Evolutionary conservation across 2,329 filamentous ascomycete species (phyloP).

Genomic region (Fusarium sp.): DNA sequence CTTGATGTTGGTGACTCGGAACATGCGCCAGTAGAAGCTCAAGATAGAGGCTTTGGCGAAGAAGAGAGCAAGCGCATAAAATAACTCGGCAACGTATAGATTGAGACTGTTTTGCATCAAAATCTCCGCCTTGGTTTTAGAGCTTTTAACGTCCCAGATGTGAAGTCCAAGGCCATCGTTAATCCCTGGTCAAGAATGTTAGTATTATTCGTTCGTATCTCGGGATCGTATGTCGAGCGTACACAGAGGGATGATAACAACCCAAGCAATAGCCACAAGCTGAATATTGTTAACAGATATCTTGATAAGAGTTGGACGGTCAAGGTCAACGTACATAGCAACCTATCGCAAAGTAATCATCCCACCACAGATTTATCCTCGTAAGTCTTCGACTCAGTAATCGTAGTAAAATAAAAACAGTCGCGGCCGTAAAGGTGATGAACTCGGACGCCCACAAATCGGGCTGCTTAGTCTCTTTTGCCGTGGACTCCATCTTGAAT

Average conservation of each 20-base stretch:
- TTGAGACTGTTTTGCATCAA: conserved; percentile 25
- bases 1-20: conserved; percentile 46
- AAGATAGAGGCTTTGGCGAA: conserved; percentile 50
- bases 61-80: conserved; percentile 50
- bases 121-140: conserved; percentile 9
- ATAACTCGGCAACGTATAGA: conserved; percentile 44
- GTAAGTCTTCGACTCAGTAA: conserved; percentile 36
- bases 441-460: conserved; percentile 36
- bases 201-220: neutral
- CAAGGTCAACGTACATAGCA: conserved; percentile 24
- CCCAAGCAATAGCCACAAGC: conserved; percentile 36
- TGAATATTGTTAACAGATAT: conserved; percentile 7
- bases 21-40: conserved; percentile 53
- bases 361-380: conserved; percentile 39
- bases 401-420: conserved; percentile 25
- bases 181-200: conserved; percentile 28
- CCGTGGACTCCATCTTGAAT: conserved; percentile 17
- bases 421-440: conserved; percentile 34
- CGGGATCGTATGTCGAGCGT: neutral
- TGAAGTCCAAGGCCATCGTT: conserved; percentile 38
- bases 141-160: conserved; percentile 27
- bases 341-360: conserved; percentile 39
- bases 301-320: too few species aligned
- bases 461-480: conserved; percentile 32
- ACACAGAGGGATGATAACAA: conserved; percentile 37